These are phyloP conservation scores for Malus sylvestris DNA, from an alignment of 306 rosid species.

Conservation along the genomic window DNA sequence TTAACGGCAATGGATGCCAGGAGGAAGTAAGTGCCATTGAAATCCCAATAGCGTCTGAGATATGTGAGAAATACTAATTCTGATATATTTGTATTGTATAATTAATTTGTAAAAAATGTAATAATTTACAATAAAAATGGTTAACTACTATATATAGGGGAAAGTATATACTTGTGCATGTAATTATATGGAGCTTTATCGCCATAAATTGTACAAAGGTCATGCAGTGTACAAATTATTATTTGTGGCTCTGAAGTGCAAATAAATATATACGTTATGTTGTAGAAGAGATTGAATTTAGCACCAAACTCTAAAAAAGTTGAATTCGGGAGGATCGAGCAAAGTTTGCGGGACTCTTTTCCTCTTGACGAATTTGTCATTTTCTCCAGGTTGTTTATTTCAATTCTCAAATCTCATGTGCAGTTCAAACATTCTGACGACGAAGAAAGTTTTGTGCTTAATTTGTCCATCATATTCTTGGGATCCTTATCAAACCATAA, in stretches of 20 bases:
- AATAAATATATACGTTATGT: not conserved
- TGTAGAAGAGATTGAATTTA: not conserved
- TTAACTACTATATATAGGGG: too few relatives aligned
- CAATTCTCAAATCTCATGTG: not conserved
- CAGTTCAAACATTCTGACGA: not conserved
- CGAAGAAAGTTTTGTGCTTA: not conserved
- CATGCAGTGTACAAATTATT: not conserved
- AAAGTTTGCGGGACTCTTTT: too few relatives aligned
- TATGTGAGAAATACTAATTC: not conserved
- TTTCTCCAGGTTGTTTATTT: not conserved
- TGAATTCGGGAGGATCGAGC: not conserved
- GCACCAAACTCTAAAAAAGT: not conserved
- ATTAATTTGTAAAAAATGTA: too few relatives aligned
- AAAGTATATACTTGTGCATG: not conserved
- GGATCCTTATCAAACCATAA: too few relatives aligned
- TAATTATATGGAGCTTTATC: not conserved
- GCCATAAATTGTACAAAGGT: too few relatives aligned
- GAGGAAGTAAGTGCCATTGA: not conserved
- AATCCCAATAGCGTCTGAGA: not conserved
- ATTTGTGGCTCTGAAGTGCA: not conserved
- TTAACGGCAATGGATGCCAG: not conserved
- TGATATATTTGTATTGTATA: not conserved
- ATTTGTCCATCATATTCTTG: too few relatives aligned
- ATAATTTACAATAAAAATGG: too few relatives aligned
- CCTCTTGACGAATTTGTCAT: too few relatives aligned